Percentiles rank a stretch among this genome's conserved stretches.
Evolutionary conservation across 139 green algal genomes (phyloP).

Genomic region (Chlorella vulgaris): DNA sequence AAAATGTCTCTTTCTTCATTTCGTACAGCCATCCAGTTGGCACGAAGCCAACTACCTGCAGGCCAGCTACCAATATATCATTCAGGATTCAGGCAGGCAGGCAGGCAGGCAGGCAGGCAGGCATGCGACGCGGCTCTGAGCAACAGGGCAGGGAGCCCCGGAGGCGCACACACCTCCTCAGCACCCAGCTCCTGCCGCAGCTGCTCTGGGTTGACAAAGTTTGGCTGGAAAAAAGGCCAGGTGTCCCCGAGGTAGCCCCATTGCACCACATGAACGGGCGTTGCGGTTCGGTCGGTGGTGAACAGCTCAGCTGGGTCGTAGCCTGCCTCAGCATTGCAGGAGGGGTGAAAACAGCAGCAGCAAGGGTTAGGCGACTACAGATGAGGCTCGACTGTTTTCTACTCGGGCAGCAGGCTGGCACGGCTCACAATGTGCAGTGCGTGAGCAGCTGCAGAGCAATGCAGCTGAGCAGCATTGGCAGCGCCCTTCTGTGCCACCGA

Average conservation of each 20-base stretch:
- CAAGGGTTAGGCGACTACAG: not conserved
- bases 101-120: not conserved
- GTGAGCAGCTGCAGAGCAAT: no score
- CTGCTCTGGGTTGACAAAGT: conserved; percentile 80
- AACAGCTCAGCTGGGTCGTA: conserved; percentile 51
- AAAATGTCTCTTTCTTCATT: conserved; percentile 50
- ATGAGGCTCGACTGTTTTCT: not conserved
- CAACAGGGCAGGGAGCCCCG: not conserved
- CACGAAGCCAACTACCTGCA: conserved; percentile 84
- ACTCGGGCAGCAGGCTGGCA: not conserved
- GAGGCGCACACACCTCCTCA: conserved; percentile 43
- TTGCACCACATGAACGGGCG: conserved; percentile 55
- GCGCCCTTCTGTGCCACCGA: not conserved
- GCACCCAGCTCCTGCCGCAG: conserved; percentile 43
- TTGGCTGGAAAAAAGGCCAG: conserved; percentile 93
- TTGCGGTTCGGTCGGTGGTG: conserved; percentile 55
- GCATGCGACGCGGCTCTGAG: not conserved
- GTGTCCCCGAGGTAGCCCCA: conserved; percentile 76
- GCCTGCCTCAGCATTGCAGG: no score
- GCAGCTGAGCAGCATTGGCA: no score
- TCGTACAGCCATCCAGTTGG: conserved; percentile 91
- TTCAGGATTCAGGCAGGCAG: not conserved
- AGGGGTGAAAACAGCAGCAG: not conserved
- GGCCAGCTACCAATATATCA: not conserved
- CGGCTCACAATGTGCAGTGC: no score